Percentiles rank a stretch among this genome's conserved stretches.
Evolutionary conservation across 2,329 filamentous ascomycete species (phyloP).

Genomic region (Teratosphaeria pseudoeucalypti): DNA sequence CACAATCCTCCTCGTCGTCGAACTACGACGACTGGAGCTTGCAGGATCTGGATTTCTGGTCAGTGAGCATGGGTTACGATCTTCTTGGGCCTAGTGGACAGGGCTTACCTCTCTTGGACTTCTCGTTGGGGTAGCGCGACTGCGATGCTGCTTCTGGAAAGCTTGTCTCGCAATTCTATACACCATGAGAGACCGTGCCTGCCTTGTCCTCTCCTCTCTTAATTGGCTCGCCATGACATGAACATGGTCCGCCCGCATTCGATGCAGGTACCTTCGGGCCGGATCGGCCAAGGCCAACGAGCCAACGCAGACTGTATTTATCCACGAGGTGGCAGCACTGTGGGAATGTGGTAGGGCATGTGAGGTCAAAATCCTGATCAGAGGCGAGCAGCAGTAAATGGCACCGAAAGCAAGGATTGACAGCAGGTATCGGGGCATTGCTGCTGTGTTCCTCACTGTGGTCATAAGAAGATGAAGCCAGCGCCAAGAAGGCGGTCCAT

Average conservation of each 20-base stretch:
- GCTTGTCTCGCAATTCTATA: no score
- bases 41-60: slow-evolving; percentile 8
- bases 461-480: neutral
- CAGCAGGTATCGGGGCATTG: neutral
- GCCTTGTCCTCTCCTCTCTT: no score
- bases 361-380: neutral
- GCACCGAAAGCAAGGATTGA: neutral
- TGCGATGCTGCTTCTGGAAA: no score
- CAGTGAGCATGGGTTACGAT: slow-evolving; percentile 8
- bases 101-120: neutral
- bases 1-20: neutral
- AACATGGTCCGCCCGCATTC: no score
- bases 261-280: no score
- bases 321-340: no score
- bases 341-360: neutral
- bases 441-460: neutral
- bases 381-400: neutral
- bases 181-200: no score
- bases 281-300: no score
- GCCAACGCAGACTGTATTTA: no score
- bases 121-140: neutral
- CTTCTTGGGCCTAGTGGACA: slow-evolving; percentile 5
- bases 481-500: neutral
- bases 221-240: no score
- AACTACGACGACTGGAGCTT: slow-evolving; percentile 5